These are phyloP conservation scores for Penicillium canariense DNA, from an alignment of 495 filamentous ascomycete species.

Conservation along the genomic window DNA sequence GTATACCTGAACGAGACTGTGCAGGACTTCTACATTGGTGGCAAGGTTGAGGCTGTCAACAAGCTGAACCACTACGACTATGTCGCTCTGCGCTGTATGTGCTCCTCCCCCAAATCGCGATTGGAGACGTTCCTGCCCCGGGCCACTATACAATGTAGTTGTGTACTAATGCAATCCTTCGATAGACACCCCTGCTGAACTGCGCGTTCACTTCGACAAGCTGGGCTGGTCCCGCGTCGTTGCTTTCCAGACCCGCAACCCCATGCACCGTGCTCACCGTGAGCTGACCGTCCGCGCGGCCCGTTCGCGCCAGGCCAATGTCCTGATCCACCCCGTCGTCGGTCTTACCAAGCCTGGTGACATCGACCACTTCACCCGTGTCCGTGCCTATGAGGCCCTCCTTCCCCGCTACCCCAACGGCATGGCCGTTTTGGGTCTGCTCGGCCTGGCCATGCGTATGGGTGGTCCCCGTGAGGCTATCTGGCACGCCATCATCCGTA, in stretches of 20 bases:
- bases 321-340: slow-evolving; percentile 98
- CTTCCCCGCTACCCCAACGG: slow-evolving; percentile 97
- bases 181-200: slow-evolving; percentile 86
- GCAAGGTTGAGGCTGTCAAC: slow-evolving; percentile 92
- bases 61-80: slow-evolving; percentile 98
- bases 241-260: slow-evolving; percentile 98
- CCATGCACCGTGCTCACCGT: slow-evolving; percentile 97
- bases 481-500: slow-evolving; percentile 99
- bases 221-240: slow-evolving; percentile 96
- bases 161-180: background rate
- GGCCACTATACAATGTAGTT: background rate
- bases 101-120: background rate
- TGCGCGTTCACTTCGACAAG: slow-evolving; percentile 97
- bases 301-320: slow-evolving; percentile 91
- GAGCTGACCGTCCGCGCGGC: slow-evolving; percentile 97
- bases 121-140: background rate
- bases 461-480: slow-evolving; percentile 96
- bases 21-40: slow-evolving; percentile 88
- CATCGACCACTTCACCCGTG: slow-evolving; percentile 99
- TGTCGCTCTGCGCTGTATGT: slow-evolving; percentile 87
- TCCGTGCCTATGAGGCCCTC: slow-evolving; percentile 95
- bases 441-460: slow-evolving; percentile 98
- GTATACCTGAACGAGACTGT: slow-evolving; percentile 79
- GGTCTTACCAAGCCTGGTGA: slow-evolving; percentile 98
- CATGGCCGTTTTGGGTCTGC: slow-evolving; percentile 95